Evolutionary conservation across 2,329 filamentous ascomycete species (phyloP).

Genomic region (Lecanicillium sp.): DNA sequence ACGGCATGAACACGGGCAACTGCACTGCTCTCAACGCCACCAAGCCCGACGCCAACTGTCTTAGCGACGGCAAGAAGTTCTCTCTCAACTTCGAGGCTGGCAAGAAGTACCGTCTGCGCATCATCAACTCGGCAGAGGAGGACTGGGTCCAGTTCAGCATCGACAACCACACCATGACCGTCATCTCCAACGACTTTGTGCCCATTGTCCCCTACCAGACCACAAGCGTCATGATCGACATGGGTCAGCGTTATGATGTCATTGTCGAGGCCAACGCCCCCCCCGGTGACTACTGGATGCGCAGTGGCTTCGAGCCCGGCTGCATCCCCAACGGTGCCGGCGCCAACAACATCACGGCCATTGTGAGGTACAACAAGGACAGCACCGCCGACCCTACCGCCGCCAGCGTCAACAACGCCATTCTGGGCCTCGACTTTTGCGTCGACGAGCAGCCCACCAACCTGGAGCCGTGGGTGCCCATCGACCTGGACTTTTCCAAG

Average conservation of each 20-base stretch:
- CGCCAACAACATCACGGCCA: constrained; percentile 26
- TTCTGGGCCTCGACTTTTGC: constrained; percentile 14
- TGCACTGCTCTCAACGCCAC: not conserved
- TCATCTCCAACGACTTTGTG: constrained; percentile 54
- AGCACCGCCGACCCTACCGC: not conserved
- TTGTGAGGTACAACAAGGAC: not conserved
- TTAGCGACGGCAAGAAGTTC: constrained; percentile 27
- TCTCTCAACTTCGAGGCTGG: constrained; percentile 34
- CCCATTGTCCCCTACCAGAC: constrained; percentile 50
- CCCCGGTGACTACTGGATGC: constrained; percentile 14
- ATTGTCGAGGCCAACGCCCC: constrained; percentile 36
- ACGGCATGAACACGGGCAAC: constrained; percentile 26
- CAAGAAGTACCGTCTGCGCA: constrained; percentile 39
- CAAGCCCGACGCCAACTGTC: constrained; percentile 19
- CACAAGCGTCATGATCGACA: constrained; percentile 41
- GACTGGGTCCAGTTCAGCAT: constrained; percentile 46
- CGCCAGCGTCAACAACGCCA: constrained; percentile 35
- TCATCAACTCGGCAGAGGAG: constrained; percentile 42
- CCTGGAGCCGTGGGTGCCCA: not conserved
- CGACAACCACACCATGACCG: constrained; percentile 50
- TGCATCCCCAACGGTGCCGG: too few relatives aligned
- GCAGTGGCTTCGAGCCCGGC: too few relatives aligned
- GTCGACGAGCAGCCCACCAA: not conserved
- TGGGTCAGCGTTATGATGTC: constrained; percentile 43
- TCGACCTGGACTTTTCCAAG: too few relatives aligned